Base-by-base conservation (phyloP, 1,139 yeast genomes). In the Kodamaea sp. region DNA sequence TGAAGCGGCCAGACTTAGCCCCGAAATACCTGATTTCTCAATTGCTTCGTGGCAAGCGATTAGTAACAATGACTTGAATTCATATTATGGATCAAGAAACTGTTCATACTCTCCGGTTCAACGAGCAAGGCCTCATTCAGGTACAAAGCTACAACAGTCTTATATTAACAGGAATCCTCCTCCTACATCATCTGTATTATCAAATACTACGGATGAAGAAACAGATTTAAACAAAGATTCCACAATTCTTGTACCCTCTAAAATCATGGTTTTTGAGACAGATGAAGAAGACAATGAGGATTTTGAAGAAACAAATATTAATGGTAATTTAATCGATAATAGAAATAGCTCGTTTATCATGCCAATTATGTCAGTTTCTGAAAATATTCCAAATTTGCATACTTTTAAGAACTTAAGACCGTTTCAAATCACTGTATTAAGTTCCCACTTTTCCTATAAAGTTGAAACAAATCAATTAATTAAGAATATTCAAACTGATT, bases 261-360 rank as follows among this genome's bases (percentile, higher is more conserved):
- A 44, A 35, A 27, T 64, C 4, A 63, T 67, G 70, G 67, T 67
- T 9, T 67, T 68, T 48, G 74, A 69, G 39, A 66, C 71, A 0
- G 75, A 68, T 40, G 73, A 66, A 43, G 75, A 68, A 43, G 70
- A 61, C 34, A 60, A 49, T 22, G 60, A 54, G 8, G 61, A 54
- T 7, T 46, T 47, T 12, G 46, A 42, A 27, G 36, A 45, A 24
- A 37, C 41, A 27, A 4, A 15, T 15, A 15, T 15, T 3, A 15
- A 15, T 15, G 20, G 20, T 15, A 15, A 15, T 3, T 25, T 27
- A 6, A 49, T 44, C 10, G 48, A 40, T 31, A 49, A 45, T 24
- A 44, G 38, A 8, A 41, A 36, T 25, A 50, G 49, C 29, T 53
- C 66, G 1, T 68, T 69, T 47, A 63, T 69, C 11, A 69, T 69